Percentiles rank a stretch among this genome's conserved stretches.
Evolutionary conservation across 192 early-diverging fungal genomes (phyloP).

Genomic region (Pecoramyces ruminantium): DNA sequence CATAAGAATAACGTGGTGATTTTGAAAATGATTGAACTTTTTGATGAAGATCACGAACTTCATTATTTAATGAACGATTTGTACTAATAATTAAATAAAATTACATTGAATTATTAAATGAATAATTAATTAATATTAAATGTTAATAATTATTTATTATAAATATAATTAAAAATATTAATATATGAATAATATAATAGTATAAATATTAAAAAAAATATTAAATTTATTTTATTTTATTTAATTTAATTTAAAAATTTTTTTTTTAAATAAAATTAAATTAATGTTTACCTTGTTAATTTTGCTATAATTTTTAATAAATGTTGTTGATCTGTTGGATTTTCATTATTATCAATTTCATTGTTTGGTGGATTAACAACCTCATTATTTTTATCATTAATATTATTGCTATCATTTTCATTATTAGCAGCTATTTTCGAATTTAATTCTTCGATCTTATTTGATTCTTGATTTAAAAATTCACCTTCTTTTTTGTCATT

Average conservation of each 20-base stretch:
- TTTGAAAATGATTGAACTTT: neutral
- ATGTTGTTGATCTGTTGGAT: neutral
- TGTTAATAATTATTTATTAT: too few species aligned
- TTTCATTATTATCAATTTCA: neutral
- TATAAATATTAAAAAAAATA: too few species aligned
- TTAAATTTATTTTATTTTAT: too few species aligned
- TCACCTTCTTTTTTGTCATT: neutral
- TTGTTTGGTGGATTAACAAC: neutral
- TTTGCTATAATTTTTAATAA: neutral
- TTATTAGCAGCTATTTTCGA: neutral
- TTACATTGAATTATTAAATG: too few species aligned
- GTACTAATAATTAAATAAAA: too few species aligned
- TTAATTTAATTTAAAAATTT: too few species aligned
- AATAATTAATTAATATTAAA: too few species aligned
- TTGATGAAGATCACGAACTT: neutral
- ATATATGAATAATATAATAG: too few species aligned
- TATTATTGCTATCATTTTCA: too few species aligned
- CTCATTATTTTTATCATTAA: neutral
- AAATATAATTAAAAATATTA: too few species aligned
- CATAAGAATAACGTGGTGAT: neutral
- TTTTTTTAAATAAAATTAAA: too few species aligned
- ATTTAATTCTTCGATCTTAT: neutral
- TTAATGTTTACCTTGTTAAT: neutral
- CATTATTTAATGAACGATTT: neutral
- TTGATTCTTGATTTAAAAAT: neutral